Percentiles rank a stretch among this genome's conserved stretches.
Evolutionary conservation across 768 basidiomycete genomes (phyloP).

Genomic region (Daedalea quercina): DNA sequence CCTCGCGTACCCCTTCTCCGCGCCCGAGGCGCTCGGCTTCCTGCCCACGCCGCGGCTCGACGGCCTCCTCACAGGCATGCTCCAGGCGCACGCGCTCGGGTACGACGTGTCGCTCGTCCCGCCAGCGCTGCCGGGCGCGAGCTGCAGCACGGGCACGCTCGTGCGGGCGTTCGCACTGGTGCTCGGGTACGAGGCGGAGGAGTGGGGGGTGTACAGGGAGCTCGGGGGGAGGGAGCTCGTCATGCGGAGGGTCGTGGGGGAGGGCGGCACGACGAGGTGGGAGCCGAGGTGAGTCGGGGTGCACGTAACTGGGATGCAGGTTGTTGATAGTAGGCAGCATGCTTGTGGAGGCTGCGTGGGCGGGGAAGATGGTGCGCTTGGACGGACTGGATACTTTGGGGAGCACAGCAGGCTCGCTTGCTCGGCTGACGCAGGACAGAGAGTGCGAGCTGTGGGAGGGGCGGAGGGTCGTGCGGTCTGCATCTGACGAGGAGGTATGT

Average conservation of each 20-base stretch:
- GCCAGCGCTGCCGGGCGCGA: slow-evolving; percentile 49
- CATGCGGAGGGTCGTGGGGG: slow-evolving; percentile 52
- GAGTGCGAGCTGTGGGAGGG: slow-evolving; percentile 62
- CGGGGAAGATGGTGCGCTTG: slow-evolving; percentile 50
- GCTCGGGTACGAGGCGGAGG: slow-evolving; percentile 55
- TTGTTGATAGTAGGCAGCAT: slow-evolving; percentile 26
- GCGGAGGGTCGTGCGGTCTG: slow-evolving; percentile 49
- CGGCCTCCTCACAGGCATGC: slow-evolving; percentile 49
- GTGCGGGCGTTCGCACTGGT: slow-evolving; percentile 47
- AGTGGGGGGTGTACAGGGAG: slow-evolving; percentile 62
- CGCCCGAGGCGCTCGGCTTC: slow-evolving; percentile 29
- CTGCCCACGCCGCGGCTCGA: slow-evolving; percentile 43
- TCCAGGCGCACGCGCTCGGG: slow-evolving; percentile 58
- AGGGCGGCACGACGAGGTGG: slow-evolving; percentile 46
- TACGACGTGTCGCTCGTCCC: slow-evolving; percentile 64
- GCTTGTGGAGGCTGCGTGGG: slow-evolving; percentile 52
- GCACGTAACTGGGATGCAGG: background rate
- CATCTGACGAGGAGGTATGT: slow-evolving; percentile 39
- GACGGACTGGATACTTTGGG: slow-evolving; percentile 61
- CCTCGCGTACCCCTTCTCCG: slow-evolving; percentile 42
- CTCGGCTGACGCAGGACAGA: slow-evolving; percentile 52
- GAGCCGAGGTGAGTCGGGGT: slow-evolving; percentile 45
- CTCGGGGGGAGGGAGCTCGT: slow-evolving; percentile 58
- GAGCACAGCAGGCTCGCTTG: slow-evolving; percentile 55
- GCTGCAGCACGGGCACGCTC: slow-evolving; percentile 53